phyloP scores from a whole-genome alignment of 2,329 filamentous ascomycete species.

The Stemphylium vesicarium region DNA sequence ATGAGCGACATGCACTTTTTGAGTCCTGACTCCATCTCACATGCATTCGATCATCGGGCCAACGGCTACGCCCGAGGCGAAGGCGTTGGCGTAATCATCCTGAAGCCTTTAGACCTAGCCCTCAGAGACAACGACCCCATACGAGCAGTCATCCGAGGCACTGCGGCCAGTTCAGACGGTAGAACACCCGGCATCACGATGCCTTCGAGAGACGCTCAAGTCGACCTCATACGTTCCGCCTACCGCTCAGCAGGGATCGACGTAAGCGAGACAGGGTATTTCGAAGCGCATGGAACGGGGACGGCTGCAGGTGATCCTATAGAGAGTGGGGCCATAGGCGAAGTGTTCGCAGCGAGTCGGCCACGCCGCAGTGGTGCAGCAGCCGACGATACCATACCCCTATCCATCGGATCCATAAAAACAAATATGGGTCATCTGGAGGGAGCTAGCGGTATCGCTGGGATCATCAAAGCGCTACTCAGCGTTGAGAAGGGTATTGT shows the following conservation, averaged over 20 bases:
- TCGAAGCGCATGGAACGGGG: conserved; percentile 37
- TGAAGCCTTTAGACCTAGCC: conserved; percentile 31
- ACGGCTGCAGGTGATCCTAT: conserved; percentile 37
- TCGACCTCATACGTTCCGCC: conserved; percentile 31
- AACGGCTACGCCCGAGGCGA: conserved; percentile 71
- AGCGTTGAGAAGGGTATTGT: conserved; percentile 48
- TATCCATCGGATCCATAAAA: conserved; percentile 30
- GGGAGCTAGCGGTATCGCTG: conserved; percentile 48
- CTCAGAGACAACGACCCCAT: conserved; percentile 35
- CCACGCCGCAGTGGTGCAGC: conserved; percentile 2
- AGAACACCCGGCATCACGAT: conserved; percentile 24
- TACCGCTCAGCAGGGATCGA: conserved; percentile 49
- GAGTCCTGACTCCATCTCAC: conserved; percentile 37
- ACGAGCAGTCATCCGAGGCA: conserved; percentile 36
- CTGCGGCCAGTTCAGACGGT: conserved; percentile 28
- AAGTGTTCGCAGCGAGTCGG: conserved; percentile 11
- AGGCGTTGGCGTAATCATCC: conserved; percentile 52
- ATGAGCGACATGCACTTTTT: conserved; percentile 30
- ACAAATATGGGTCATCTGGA: conserved; percentile 54
- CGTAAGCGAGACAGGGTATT: conserved; percentile 29
- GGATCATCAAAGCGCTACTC: conserved; percentile 49
- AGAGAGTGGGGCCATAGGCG: conserved; percentile 13
- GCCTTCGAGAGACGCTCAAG: conserved; percentile 54
- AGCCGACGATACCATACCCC: conserved; percentile 8
- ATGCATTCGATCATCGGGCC: conserved; percentile 57